phyloP scores from a whole-genome alignment of 1,139 yeast species.

The Yamadazyma atmosphaerica region DNA sequence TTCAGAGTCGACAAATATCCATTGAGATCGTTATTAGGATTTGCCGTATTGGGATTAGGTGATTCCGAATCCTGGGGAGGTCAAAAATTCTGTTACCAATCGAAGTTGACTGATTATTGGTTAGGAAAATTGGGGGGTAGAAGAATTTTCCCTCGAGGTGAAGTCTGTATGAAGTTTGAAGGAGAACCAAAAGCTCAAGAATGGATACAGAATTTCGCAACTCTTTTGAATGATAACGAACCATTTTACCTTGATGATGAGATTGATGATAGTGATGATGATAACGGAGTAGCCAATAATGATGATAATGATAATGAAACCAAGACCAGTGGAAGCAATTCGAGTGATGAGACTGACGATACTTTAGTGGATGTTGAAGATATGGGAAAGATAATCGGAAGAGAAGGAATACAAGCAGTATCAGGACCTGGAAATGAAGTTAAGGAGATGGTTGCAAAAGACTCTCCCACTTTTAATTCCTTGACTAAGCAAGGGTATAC shows the following conservation, averaged over 20 bases:
- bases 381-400: constrained; percentile 63
- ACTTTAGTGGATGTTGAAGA: constrained; percentile 81
- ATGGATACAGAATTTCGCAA: constrained; percentile 65
- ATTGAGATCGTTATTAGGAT: constrained; percentile 65
- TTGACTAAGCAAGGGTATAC: constrained; percentile 92
- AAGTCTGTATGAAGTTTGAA: constrained; percentile 74
- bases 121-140: constrained; percentile 82
- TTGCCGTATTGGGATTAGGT: constrained; percentile 84
- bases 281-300: constrained; percentile 15
- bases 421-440: constrained; percentile 26
- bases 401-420: constrained; percentile 22
- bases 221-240: constrained; percentile 65
- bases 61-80: constrained; percentile 82
- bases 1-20: constrained; percentile 86
- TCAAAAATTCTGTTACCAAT: constrained; percentile 84
- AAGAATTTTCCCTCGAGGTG: constrained; percentile 82
- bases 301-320: constrained; percentile 1
- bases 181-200: constrained; percentile 62
- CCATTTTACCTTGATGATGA: constrained; percentile 52
- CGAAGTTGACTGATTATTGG: constrained; percentile 71
- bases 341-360: constrained; percentile 43
- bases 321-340: neutral
- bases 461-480: constrained; percentile 86
- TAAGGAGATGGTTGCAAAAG: constrained; percentile 87
- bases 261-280: constrained; percentile 39